Evolutionary conservation across 2,329 filamentous ascomycete species (phyloP).

Genomic region (Cladosporium sp.): DNA sequence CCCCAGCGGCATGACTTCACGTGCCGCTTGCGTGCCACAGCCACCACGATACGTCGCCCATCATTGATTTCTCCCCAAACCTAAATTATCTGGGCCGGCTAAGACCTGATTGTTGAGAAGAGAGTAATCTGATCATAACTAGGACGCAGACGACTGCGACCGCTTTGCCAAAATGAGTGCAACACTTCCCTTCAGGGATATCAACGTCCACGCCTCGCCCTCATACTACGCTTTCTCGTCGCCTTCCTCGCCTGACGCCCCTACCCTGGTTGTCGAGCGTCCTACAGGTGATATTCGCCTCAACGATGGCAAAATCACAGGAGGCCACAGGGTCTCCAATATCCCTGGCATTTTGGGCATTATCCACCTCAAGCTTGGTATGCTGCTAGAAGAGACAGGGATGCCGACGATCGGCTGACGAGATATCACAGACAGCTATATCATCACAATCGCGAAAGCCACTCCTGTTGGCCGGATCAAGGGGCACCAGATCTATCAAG

Average conservation of each 20-base stretch:
- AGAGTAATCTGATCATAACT: neutral
- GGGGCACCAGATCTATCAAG: slow-evolving; percentile 93
- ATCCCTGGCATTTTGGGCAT: slow-evolving; percentile 92
- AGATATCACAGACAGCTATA: slow-evolving; percentile 73
- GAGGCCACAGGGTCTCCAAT: slow-evolving; percentile 81
- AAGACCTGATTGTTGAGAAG: neutral
- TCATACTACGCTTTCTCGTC: slow-evolving; percentile 96
- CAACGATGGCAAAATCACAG: slow-evolving; percentile 68
- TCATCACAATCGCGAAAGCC: slow-evolving; percentile 92
- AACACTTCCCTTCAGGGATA: slow-evolving; percentile 77
- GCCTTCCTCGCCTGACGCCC: slow-evolving; percentile 83
- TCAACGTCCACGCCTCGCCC: slow-evolving; percentile 88
- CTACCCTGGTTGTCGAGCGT: slow-evolving; percentile 80
- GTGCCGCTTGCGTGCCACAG: slow-evolving; percentile 1
- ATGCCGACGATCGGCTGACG: slow-evolving; percentile 11
- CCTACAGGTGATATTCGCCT: slow-evolving; percentile 87
- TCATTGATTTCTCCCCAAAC: slow-evolving; percentile 1
- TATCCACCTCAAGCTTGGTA: slow-evolving; percentile 88
- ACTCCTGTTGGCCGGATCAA: slow-evolving; percentile 84
- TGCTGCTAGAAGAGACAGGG: slow-evolving; percentile 17
- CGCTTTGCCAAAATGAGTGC: slow-evolving; percentile 38
- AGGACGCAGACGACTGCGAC: neutral
- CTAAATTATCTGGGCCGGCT: neutral
- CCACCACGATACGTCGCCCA: slow-evolving; percentile 6
- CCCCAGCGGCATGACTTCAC: slow-evolving; percentile 4